Percentiles rank a stretch among this genome's conserved stretches.
Evolutionary conservation across 306 rosid genomes (phyloP).

Genomic region (Arachis stenosperma): DNA sequence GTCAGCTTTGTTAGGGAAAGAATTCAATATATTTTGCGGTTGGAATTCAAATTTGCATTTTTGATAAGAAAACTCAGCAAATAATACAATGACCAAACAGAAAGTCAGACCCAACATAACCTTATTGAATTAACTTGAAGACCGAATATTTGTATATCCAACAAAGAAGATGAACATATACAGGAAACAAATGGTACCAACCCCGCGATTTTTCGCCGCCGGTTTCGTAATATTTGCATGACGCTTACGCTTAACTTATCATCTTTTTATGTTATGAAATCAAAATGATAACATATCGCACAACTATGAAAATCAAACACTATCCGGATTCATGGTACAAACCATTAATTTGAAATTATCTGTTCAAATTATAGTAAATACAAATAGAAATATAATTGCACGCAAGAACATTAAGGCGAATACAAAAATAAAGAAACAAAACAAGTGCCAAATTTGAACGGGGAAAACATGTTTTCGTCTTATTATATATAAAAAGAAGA

Average conservation of each 20-base stretch:
- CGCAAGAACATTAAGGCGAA: background rate
- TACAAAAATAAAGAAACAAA: background rate
- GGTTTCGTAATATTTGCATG: background rate
- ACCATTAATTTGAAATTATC: background rate
- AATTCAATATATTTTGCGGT: background rate
- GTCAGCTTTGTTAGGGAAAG: background rate
- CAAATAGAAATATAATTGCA: background rate
- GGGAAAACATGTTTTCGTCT: background rate
- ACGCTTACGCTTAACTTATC: background rate
- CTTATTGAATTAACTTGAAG: background rate
- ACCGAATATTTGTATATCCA: background rate
- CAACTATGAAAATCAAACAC: no score
- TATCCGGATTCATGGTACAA: no score
- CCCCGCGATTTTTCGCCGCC: conserved; percentile 21
- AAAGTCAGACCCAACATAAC: conserved; percentile 19
- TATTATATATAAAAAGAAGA: background rate
- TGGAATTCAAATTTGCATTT: conserved; percentile 32
- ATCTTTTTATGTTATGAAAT: background rate
- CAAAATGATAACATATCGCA: background rate
- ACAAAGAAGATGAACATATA: background rate
- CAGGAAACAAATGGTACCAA: conserved; percentile 21
- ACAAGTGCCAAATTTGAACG: background rate
- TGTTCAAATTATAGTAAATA: background rate
- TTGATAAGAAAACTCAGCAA: conserved; percentile 5
- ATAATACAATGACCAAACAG: background rate